A percentile compares a stretch with the other conserved stretches of the same genome.
These are phyloP conservation scores for Phaeotremella fagi DNA, from an alignment of 768 basidiomycete genomes.

Conservation along the genomic window DNA sequence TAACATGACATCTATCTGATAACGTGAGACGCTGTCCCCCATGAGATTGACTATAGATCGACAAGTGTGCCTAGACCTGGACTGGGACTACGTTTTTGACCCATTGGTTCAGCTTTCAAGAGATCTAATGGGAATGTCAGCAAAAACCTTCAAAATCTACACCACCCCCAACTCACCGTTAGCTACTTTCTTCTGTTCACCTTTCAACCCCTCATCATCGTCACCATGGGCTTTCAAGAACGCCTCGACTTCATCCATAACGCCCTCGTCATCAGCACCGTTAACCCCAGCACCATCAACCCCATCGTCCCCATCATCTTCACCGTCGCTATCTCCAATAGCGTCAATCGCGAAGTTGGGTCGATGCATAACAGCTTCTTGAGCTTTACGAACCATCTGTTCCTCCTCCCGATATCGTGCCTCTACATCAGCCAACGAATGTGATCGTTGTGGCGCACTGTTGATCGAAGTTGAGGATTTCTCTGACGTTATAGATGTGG, in stretches of 20 bases:
- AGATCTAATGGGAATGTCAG: slow-evolving; percentile 6
- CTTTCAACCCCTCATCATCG: slow-evolving; percentile 47
- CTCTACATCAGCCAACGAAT: slow-evolving; percentile 35
- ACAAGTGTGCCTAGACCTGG: not conserved
- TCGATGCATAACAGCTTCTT: slow-evolving; percentile 79
- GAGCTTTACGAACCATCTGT: slow-evolving; percentile 68
- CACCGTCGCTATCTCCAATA: slow-evolving; percentile 75
- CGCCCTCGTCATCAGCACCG: slow-evolving; percentile 62
- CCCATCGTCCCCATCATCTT: slow-evolving; percentile 57
- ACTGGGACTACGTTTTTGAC: not conserved
- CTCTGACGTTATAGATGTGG: slow-evolving; percentile 48
- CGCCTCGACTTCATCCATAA: slow-evolving; percentile 92
- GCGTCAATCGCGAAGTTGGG: slow-evolving; percentile 97
- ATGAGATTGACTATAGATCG: too few relatives aligned
- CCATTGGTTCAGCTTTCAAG: slow-evolving; percentile 9
- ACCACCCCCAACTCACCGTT: slow-evolving; percentile 27
- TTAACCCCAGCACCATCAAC: slow-evolving; percentile 43
- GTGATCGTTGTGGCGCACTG: slow-evolving; percentile 49
- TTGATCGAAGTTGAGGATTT: slow-evolving; percentile 26
- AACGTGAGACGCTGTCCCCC: too few relatives aligned
- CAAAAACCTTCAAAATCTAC: not conserved
- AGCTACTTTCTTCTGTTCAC: slow-evolving; percentile 47
- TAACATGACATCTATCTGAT: too few relatives aligned
- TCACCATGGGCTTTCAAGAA: slow-evolving; percentile 83
- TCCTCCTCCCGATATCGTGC: slow-evolving; percentile 43